Evolutionary conservation across 805 yeast species (phyloP), one percentile per base, ranked within the genome.

Genomic region (Candida xiaguanensis): DNA sequence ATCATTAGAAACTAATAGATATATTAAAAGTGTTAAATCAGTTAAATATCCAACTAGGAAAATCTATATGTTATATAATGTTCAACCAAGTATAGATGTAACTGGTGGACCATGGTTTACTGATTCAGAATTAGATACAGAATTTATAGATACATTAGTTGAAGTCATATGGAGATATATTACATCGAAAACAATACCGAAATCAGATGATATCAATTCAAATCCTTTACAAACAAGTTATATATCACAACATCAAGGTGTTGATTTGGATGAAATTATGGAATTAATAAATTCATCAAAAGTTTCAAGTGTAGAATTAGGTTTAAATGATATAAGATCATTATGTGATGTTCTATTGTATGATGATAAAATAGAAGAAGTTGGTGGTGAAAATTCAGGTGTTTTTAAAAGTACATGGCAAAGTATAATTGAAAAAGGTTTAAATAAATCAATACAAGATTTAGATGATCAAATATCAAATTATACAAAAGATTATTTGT

Each of bases 101-200:
- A 93, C 98, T 0, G 99, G 99, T 47, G 99, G 99, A 4, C 98
- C 98, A 3, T 93, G 99, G 99, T 93, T 90, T 57, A 89, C 97
- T 0, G 99, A 93, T 57, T 80, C 90, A 25, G 98, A 93, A 61
- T 71, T 93, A 41, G 99, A 93, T 57, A 80, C 88, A 2, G 98
- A 91, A 60, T 93, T 93, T 53, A 90, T 93, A 42, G 91, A 87
- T 48, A 79, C 88, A 34, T 65, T 93, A 40, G 61, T 87, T 48
- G 79, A 87, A 15, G 90, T 90, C 31, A 80, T 90, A 6, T 93
- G 97, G 96, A 72, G 93, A 49, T 91, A 68, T 59, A 81, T 87
- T 8, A 85, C 91, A 2, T 75, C 80, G 23, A 78, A 75, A 49
- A 77, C 96, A 0, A 85, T 71, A 54, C 96, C 97, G 3, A 75